phyloP scores from a whole-genome alignment of 192 early-diverging fungal genomes.

The Gaertneriomyces semiglobifer region DNA sequence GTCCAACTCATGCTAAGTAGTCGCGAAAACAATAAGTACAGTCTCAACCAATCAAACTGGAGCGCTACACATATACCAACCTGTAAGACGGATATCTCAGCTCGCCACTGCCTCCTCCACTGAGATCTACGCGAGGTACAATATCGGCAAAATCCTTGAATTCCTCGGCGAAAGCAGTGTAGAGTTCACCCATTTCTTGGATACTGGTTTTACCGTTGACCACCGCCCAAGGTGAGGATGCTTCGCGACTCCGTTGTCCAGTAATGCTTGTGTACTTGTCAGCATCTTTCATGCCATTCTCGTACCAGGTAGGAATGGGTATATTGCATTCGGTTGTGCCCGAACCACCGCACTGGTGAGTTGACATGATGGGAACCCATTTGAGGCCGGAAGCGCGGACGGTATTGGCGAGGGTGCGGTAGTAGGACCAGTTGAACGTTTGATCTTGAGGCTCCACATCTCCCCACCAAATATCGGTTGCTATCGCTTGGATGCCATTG shows the following conservation, averaged over 20 bases:
- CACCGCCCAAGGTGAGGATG: background rate
- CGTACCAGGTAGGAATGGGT: background rate
- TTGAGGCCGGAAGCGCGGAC: background rate
- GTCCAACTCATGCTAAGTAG: background rate
- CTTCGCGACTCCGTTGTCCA: background rate
- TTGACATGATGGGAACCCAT: slow-evolving; percentile 2
- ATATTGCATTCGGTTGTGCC: slow-evolving; percentile 5
- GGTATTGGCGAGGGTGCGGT: background rate
- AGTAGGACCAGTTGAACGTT: background rate
- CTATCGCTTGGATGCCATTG: background rate
- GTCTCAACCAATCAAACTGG: no score
- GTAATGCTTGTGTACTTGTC: background rate
- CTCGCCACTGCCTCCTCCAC: background rate
- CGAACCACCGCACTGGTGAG: background rate
- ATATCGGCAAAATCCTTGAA: background rate
- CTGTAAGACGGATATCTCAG: background rate
- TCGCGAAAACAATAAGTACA: no score
- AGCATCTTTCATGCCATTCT: background rate
- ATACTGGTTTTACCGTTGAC: background rate
- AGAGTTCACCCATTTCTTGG: slow-evolving; percentile 3
- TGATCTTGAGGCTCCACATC: background rate
- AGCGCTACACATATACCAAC: no score
- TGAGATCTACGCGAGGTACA: background rate
- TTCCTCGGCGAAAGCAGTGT: background rate
- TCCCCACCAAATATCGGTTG: slow-evolving; percentile 1